A percentile compares a stretch with the other conserved stretches of the same genome.
These are phyloP conservation scores for Neurospora sp. DNA, from an alignment of 495 filamentous ascomycete species.

Conservation along the genomic window DNA sequence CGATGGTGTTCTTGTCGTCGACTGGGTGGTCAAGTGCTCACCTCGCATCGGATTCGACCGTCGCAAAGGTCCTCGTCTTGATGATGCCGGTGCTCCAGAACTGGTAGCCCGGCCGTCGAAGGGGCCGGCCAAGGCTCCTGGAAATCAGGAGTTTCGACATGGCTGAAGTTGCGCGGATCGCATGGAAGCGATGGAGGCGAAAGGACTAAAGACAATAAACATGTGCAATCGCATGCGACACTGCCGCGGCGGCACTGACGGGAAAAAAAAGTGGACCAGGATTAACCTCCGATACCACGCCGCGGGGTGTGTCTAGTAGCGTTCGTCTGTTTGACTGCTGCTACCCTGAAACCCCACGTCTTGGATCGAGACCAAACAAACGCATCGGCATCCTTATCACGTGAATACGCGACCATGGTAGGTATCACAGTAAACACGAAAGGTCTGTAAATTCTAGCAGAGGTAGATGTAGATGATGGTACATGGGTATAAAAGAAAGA, in stretches of 20 bases:
- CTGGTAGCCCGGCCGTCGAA: neutral
- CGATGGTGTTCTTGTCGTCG: neutral
- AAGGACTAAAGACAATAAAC: neutral
- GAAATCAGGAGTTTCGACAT: conserved; percentile 30
- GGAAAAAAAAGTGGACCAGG: neutral
- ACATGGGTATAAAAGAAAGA: neutral
- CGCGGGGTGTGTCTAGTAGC: neutral
- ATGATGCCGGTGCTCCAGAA: conserved; percentile 2
- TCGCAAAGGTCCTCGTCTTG: conserved; percentile 24
- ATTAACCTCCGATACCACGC: neutral
- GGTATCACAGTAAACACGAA: neutral
- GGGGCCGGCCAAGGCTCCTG: conserved; percentile 22
- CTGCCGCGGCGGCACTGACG: neutral
- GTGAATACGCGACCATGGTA: neutral
- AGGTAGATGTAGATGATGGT: neutral
- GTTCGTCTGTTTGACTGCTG: neutral
- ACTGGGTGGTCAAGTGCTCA: conserved; percentile 8
- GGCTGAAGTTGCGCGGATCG: neutral
- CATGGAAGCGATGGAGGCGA: neutral
- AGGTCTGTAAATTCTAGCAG: neutral
- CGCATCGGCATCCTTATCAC: neutral
- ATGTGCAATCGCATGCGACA: neutral
- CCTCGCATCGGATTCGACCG: conserved; percentile 27
- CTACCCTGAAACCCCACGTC: neutral
- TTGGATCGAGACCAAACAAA: neutral